phyloP scores from a whole-genome alignment of 371 early-diverging fungal species.

The Mortierella sp. region DNA sequence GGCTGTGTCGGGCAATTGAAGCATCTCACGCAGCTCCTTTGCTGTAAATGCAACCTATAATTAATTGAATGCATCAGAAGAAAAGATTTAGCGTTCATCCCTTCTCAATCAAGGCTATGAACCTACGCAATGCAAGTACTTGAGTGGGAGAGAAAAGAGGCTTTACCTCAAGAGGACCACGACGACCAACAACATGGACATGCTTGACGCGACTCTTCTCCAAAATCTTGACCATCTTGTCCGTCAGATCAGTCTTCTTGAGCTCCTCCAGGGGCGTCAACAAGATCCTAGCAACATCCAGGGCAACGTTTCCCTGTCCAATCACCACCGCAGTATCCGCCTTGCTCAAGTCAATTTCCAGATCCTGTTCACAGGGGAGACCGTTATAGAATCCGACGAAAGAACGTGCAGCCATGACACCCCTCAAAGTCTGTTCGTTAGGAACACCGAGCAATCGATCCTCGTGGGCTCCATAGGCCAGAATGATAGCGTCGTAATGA shows the following conservation, averaged over 20 bases:
- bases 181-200: constrained; percentile 91
- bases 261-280: constrained; percentile 82
- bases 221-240: constrained; percentile 80
- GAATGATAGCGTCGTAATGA: constrained; percentile 84
- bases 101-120: neutral
- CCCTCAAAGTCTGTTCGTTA: constrained; percentile 67
- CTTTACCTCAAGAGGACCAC: constrained; percentile 92
- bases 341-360: constrained; percentile 72
- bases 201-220: constrained; percentile 77
- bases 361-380: constrained; percentile 70
- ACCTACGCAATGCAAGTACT: neutral
- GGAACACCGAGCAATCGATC: constrained; percentile 83
- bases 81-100: neutral
- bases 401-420: constrained; percentile 84
- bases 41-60: constrained; percentile 90
- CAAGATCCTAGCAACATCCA: constrained; percentile 94
- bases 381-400: constrained; percentile 99
- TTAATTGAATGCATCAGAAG: neutral
- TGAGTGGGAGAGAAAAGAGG: neutral
- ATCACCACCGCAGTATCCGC: constrained; percentile 87
- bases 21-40: constrained; percentile 96
- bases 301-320: constrained; percentile 97
- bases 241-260: constrained; percentile 90
- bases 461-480: constrained; percentile 90
- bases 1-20: constrained; percentile 73